A percentile compares a stretch with the other conserved stretches of the same genome.
Conservation (phyloP, 2,329 filamentous ascomycete species). For the Teratosphaeria viscida region DNA sequence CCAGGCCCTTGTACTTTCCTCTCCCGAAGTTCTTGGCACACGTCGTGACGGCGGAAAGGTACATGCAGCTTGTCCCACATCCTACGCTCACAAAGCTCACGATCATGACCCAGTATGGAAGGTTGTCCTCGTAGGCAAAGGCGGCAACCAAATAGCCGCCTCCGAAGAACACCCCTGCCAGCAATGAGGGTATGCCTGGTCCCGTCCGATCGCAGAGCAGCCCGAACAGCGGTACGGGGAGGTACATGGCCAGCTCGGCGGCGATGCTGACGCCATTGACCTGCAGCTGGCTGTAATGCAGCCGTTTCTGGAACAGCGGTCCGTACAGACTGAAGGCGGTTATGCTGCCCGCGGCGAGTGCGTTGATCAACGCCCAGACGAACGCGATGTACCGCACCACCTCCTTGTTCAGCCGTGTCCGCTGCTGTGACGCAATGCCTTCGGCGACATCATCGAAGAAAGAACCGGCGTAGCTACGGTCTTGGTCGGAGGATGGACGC, state of each 20-base stretch:
- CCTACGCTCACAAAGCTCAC: constrained; percentile 75
- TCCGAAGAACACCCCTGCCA: constrained; percentile 66
- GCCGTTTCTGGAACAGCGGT: constrained; percentile 72
- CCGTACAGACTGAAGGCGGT: constrained; percentile 92
- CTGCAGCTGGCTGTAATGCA: constrained; percentile 83
- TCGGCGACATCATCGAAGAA: constrained; percentile 53
- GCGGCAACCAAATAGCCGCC: constrained; percentile 76
- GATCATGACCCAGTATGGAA: constrained; percentile 75
- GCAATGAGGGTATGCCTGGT: constrained; percentile 63
- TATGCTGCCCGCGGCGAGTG: constrained; percentile 80
- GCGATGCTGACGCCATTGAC: constrained; percentile 85
- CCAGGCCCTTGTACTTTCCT: constrained; percentile 76
- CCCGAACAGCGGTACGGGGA: constrained; percentile 81
- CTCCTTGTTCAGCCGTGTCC: constrained; percentile 43
- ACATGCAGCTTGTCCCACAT: constrained; percentile 76
- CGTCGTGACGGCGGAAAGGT: constrained; percentile 81
- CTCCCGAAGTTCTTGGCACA: constrained; percentile 97
- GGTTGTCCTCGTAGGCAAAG: constrained; percentile 57
- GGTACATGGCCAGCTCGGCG: constrained; percentile 78
- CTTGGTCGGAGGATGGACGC: constrained; percentile 17
- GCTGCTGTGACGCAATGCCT: constrained; percentile 49
- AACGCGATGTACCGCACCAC: constrained; percentile 47
- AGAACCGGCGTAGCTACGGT: constrained; percentile 39
- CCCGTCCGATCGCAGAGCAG: constrained; percentile 86
- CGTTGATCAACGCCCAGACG: constrained; percentile 49